phyloP scores from a whole-genome alignment of 2,329 filamentous ascomycete species.

The Calonectria hongkongensis region DNA sequence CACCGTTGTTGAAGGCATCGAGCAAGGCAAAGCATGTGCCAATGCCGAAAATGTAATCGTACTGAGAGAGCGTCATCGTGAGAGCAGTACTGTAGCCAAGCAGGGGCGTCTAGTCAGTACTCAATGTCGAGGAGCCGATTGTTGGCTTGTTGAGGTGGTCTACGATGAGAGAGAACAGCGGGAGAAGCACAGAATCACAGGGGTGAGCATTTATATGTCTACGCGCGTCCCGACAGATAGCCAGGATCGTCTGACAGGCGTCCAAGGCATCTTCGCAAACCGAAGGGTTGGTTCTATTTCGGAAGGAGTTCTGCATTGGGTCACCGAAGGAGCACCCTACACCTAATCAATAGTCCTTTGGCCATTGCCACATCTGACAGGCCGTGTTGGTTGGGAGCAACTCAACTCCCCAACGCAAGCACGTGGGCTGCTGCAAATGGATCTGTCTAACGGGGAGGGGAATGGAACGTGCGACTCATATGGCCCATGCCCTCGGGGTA shows the following conservation, averaged over 20 bases:
- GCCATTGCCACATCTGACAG: slow-evolving; percentile 20
- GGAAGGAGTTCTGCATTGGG: slow-evolving; percentile 24
- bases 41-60: slow-evolving; percentile 80
- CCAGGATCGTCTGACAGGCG: neutral
- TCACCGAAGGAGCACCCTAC: slow-evolving; percentile 20
- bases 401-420: neutral
- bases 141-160: slow-evolving; percentile 8
- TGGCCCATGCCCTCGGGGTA: slow-evolving; percentile 6
- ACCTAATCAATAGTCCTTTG: slow-evolving; percentile 12
- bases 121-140: neutral
- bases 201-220: slow-evolving; percentile 23
- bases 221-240: neutral
- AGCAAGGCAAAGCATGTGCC: slow-evolving; percentile 85
- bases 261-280: neutral
- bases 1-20: slow-evolving; percentile 87
- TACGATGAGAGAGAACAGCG: neutral
- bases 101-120: slow-evolving; percentile 18
- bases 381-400: slow-evolving; percentile 2
- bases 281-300: slow-evolving; percentile 19
- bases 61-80: slow-evolving; percentile 35
- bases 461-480: slow-evolving; percentile 1
- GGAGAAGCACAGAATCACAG: neutral
- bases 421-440: slow-evolving; percentile 8
- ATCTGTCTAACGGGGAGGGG: neutral
- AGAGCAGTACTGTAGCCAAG: slow-evolving; percentile 1